A percentile compares a stretch with the other conserved stretches of the same genome.
Evolutionary conservation across 805 yeast genomes (phyloP).

Genomic region (Candida loeiensis): DNA sequence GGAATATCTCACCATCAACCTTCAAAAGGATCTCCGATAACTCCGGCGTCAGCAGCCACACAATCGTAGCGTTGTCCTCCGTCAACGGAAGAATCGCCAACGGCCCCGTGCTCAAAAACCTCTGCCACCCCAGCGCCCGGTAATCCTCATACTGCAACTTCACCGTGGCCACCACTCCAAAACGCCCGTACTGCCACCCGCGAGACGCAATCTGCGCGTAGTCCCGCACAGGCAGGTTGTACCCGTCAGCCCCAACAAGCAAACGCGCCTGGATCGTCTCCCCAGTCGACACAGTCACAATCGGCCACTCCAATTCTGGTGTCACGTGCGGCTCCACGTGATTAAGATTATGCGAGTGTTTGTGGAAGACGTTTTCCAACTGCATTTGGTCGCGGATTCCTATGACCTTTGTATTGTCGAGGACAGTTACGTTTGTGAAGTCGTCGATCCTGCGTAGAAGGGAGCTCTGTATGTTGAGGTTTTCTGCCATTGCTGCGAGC

Average conservation of each 20-base stretch:
- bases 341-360: constrained; percentile 14
- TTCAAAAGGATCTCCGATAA: constrained; percentile 59
- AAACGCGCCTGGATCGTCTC: constrained; percentile 60
- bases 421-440: constrained; percentile 34
- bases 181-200: constrained; percentile 88
- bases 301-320: constrained; percentile 64
- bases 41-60: constrained; percentile 87
- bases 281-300: constrained; percentile 66
- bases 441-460: constrained; percentile 48
- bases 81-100: constrained; percentile 89
- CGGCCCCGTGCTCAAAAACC: constrained; percentile 90
- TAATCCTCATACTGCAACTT: constrained; percentile 69
- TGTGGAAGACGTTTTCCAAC: constrained; percentile 7
- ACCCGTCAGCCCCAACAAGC: constrained; percentile 95
- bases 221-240: constrained; percentile 84
- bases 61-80: constrained; percentile 80
- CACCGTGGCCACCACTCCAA: constrained; percentile 91
- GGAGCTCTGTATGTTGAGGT: constrained; percentile 76
- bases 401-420: constrained; percentile 67
- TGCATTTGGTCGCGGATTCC: constrained; percentile 35
- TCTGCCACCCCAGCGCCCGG: constrained; percentile 82
- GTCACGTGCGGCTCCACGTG: constrained; percentile 19
- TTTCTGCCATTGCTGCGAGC: constrained; percentile 84
- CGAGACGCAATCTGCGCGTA: constrained; percentile 79
- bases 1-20: constrained; percentile 59